A percentile compares a stretch with the other conserved stretches of the same genome.
Conservation (phyloP, 495 filamentous ascomycete species). For the Xylaria bambusicola region DNA sequence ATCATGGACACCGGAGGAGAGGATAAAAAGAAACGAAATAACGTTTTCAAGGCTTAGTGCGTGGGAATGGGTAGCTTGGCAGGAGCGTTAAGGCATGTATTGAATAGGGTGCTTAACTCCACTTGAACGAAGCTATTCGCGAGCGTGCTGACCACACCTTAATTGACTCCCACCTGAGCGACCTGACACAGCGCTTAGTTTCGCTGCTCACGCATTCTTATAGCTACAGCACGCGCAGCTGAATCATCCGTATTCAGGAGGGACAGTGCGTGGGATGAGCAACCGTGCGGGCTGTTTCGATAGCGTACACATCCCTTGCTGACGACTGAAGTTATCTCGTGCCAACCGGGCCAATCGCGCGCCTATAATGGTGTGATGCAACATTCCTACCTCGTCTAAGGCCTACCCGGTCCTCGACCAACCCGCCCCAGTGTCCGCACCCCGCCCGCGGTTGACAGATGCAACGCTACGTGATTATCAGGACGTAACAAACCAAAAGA, state of each 20-base stretch:
- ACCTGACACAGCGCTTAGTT: no score
- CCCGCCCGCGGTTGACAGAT: neutral
- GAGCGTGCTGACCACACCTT: no score
- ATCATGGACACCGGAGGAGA: no score
- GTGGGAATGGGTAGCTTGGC: neutral
- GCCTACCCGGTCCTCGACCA: neutral
- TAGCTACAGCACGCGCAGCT: no score
- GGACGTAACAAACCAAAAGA: no score
- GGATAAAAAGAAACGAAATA: no score
- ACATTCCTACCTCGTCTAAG: neutral
- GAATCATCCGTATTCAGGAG: neutral
- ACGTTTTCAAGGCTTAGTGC: neutral
- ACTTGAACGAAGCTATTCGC: no score
- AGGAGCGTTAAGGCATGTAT: no score
- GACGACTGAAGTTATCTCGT: neutral
- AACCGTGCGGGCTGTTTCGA: neutral
- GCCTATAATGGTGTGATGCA: neutral
- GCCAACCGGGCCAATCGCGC: neutral
- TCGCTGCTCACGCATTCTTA: no score
- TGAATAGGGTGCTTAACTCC: no score
- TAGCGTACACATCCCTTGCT: neutral
- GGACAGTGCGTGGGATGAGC: neutral
- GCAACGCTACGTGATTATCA: neutral
- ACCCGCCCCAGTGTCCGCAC: neutral
- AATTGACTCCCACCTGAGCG: no score